These are phyloP conservation scores for Xylaria sp. DNA, from an alignment of 2,329 filamentous ascomycete genomes.

Conservation along the genomic window DNA sequence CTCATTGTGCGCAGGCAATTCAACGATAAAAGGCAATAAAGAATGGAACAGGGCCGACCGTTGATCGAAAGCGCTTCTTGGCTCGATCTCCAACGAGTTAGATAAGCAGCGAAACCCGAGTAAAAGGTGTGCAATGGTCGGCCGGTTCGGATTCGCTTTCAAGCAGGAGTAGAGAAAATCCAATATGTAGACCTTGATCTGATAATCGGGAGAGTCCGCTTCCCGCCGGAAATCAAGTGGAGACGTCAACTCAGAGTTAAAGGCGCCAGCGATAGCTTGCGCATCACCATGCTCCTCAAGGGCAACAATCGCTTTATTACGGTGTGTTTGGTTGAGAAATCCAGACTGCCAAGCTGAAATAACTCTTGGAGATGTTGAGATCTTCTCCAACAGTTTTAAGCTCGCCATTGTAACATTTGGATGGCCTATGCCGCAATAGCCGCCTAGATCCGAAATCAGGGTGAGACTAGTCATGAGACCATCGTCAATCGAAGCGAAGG, in stretches of 20 bases:
- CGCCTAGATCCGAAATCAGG: conserved; percentile 80
- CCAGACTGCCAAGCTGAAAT: conserved; percentile 71
- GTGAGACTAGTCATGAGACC: conserved; percentile 81
- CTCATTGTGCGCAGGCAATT: conserved; percentile 69
- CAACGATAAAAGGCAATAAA: conserved; percentile 73
- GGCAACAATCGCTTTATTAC: conserved; percentile 87
- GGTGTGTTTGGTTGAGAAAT: conserved; percentile 65
- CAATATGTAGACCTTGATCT: conserved; percentile 83
- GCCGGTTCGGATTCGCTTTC: conserved; percentile 72
- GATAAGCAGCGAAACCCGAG: conserved; percentile 84
- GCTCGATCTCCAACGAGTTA: conserved; percentile 70
- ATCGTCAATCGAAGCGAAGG: conserved; percentile 90
- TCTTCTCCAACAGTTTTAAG: conserved; percentile 80
- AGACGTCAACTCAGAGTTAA: conserved; percentile 71
- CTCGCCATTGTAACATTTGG: conserved; percentile 80
- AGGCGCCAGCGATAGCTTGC: conserved; percentile 76
- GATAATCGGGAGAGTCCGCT: conserved; percentile 72
- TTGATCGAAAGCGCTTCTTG: conserved; percentile 72
- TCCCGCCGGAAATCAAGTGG: conserved; percentile 76
- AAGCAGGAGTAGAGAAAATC: conserved; percentile 86
- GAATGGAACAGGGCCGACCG: conserved; percentile 83
- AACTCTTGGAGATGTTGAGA: conserved; percentile 83
- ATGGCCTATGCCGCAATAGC: conserved; percentile 86
- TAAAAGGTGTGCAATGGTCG: conserved; percentile 87
- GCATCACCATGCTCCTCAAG: conserved; percentile 81